Conservation (phyloP, 805 yeast genomes). For the Scheffersomyces coipomensis region DNA sequence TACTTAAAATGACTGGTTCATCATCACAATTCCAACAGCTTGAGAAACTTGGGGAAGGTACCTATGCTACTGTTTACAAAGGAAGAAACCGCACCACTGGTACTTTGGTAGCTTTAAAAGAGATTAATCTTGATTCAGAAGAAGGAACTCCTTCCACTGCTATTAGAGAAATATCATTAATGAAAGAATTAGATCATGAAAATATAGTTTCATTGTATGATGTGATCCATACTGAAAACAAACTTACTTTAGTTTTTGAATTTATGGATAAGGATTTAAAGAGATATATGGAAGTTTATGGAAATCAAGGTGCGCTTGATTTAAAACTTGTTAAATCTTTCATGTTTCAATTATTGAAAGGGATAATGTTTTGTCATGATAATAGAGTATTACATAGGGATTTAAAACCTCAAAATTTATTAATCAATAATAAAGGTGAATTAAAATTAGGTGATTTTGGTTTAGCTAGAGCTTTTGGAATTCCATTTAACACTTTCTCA, state of each 20-base stretch:
- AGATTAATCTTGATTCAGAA: constrained; percentile 90
- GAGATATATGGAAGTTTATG: constrained; percentile 89
- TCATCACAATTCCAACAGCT: constrained; percentile 52
- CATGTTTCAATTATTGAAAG: constrained; percentile 90
- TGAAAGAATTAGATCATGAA: constrained; percentile 92
- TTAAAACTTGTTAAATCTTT: constrained; percentile 78
- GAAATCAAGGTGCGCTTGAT: constrained; percentile 70
- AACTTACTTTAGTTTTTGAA: constrained; percentile 90
- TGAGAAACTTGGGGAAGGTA: constrained; percentile 90
- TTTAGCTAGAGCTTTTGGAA: constrained; percentile 95
- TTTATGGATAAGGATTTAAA: constrained; percentile 91
- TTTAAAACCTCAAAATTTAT: constrained; percentile 90
- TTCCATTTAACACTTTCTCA: constrained; percentile 94
- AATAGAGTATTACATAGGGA: constrained; percentile 82
- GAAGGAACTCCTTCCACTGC: constrained; percentile 99
- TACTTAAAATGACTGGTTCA: constrained; percentile 35
- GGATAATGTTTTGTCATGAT: constrained; percentile 85
- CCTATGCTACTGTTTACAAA: constrained; percentile 98
- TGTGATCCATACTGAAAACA: constrained; percentile 95
- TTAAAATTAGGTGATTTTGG: constrained; percentile 96
- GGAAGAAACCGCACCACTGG: constrained; percentile 85
- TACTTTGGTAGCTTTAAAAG: constrained; percentile 90
- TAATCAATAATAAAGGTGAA: constrained; percentile 87
- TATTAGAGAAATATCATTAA: constrained; percentile 89
- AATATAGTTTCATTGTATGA: constrained; percentile 91